Evolutionary conservation across 2,329 filamentous ascomycete species (phyloP), one percentile per base, ranked within the genome.

Genomic region (Colletotrichum sp.): DNA sequence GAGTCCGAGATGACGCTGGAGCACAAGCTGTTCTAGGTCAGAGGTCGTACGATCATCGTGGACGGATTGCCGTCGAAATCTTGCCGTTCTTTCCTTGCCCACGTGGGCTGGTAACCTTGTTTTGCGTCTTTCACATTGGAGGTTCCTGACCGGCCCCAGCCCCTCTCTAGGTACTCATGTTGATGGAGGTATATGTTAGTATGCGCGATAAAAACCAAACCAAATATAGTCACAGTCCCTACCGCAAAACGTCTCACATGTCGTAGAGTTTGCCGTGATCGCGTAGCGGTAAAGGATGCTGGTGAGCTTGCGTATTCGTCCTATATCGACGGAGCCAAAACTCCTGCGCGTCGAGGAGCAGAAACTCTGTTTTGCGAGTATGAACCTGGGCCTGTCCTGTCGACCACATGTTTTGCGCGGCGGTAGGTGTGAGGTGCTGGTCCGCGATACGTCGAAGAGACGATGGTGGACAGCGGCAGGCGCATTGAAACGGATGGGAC

Each of bases 1-100:
- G 97, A 99, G 91, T 97, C 94, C 74, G 97, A 99, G 85, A 99
- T 99, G 97, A 98, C 96, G 55, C 92, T 99, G 69, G 97, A 99
- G 91, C 96, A 99, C 90, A 99, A 99, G 93, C 92, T 99, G 78
- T 96, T 98, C 84, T 95, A 91, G 85, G 74, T 57, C 39, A 59
- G 55, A 36, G 6, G 14, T 10, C 43, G 28, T 16, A 21, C 8
- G 12, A 7, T 63, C 21, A 0, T 13, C 32, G 1, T 43, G 1
- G 34, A 64, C 34, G 24, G 16, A 2, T 12, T n/a, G 13, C n/a
- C 21, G 61, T 64, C 61, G 59, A 64, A 26, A 21, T 52, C 24
- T 7, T 43, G 61, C 24, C 55, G 26, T 72, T 72, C 68, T 72
- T 63, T 26, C 39, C 52, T 32, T 72, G 63, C 63, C 43, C 72